These are phyloP conservation scores for Nyctanthes arbortristis DNA, from an alignment of 257 asterid species.

Conservation along the genomic window DNA sequence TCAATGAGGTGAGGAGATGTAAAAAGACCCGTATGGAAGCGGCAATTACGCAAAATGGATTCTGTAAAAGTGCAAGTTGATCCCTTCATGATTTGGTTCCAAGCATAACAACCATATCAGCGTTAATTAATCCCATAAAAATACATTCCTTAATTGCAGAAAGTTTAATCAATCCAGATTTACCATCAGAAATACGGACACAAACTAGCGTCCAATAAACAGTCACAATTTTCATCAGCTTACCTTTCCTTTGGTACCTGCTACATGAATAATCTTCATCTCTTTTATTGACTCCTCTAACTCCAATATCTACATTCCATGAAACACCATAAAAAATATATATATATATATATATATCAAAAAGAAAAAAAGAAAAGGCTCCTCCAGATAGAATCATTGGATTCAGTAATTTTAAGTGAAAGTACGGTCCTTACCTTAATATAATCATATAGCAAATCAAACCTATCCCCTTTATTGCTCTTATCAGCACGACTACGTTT, in stretches of 20 bases:
- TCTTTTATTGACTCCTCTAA: constrained; percentile 78
- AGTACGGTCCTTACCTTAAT: constrained; percentile 60
- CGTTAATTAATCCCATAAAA: constrained; percentile 6
- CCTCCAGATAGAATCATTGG: neutral
- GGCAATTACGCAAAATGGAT: constrained; percentile 86
- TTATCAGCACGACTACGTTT: constrained; percentile 94
- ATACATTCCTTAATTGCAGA: neutral
- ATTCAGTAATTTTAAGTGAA: neutral
- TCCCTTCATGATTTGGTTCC: constrained; percentile 57
- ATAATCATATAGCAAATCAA: constrained; percentile 76
- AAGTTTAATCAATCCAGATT: neutral
- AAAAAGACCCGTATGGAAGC: constrained; percentile 91
- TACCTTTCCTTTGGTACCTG: constrained; percentile 99
- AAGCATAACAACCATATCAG: constrained; percentile 26
- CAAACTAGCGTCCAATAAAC: neutral
- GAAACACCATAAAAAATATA: constrained; percentile 21
- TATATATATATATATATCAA: neutral
- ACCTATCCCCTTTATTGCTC: constrained; percentile 80
- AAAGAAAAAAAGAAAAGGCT: neutral
- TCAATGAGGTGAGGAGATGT: constrained; percentile 98
- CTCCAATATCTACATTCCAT: constrained; percentile 63
- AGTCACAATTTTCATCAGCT: neutral
- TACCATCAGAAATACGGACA: neutral
- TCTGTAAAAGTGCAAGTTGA: constrained; percentile 90
- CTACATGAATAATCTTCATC: constrained; percentile 95